A percentile compares a stretch with the other conserved stretches of the same genome.
phyloP scores from a whole-genome alignment of 148 eudicot genomes.

The Cornus suecica region DNA sequence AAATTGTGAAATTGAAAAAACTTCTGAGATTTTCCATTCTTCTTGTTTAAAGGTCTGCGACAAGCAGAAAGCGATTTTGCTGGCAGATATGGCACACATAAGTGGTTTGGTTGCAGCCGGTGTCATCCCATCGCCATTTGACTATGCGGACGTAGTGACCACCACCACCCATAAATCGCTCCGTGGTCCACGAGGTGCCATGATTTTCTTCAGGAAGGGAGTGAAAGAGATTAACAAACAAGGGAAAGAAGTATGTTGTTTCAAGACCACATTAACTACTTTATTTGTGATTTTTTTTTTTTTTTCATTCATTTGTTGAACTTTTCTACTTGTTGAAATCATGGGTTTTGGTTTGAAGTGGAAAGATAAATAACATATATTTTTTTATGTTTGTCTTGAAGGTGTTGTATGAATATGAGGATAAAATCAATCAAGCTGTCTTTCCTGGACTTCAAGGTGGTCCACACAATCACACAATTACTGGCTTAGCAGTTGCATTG shows the following conservation, averaged over 20 bases:
- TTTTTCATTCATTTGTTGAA: not conserved
- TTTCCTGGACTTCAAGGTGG: slow-evolving; percentile 99
- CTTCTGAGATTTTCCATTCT: slow-evolving; percentile 4
- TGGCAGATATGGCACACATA: slow-evolving; percentile 98
- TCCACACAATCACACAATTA: slow-evolving; percentile 95
- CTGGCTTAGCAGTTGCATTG: slow-evolving; percentile 92
- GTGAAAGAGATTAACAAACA: slow-evolving; percentile 84
- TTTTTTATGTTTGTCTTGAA: slow-evolving; percentile 21
- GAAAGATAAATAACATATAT: slow-evolving; percentile 11
- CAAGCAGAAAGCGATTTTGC: slow-evolving; percentile 88
- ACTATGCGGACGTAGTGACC: slow-evolving; percentile 93
- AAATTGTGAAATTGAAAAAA: not conserved
- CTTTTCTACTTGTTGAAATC: not conserved
- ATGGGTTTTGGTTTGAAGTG: not conserved
- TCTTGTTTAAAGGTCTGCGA: slow-evolving; percentile 47
- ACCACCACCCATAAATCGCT: slow-evolving; percentile 98
- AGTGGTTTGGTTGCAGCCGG: slow-evolving; percentile 95
- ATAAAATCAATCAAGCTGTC: slow-evolving; percentile 93
- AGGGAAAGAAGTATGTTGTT: slow-evolving; percentile 70
- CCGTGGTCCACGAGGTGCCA: slow-evolving; percentile 97
- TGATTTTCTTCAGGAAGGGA: slow-evolving; percentile 95
- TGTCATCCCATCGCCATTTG: slow-evolving; percentile 92
- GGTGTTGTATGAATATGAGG: slow-evolving; percentile 96
- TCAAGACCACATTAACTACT: not conserved
- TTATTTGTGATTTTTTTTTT: not conserved